Evolutionary conservation across 2,329 filamentous ascomycete species (phyloP).

Genomic region (Ophiosphaerella herpotricha): DNA sequence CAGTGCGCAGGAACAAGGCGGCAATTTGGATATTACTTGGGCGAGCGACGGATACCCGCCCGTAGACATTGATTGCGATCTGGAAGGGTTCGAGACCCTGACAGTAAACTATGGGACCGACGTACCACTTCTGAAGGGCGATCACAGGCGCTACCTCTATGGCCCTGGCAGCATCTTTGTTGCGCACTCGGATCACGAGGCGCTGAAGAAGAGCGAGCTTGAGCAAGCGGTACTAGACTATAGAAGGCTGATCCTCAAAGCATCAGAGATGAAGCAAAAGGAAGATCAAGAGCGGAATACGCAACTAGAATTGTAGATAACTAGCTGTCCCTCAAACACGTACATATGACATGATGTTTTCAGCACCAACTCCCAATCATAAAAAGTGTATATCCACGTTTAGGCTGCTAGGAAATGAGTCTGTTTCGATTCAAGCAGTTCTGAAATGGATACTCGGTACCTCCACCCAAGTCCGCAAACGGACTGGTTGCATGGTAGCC

Average conservation of each 20-base stretch:
- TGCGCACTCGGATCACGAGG: slow-evolving; percentile 84
- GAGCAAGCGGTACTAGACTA: slow-evolving; percentile 80
- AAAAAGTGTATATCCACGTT: slow-evolving; percentile 35
- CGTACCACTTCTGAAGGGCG: slow-evolving; percentile 74
- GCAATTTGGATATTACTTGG: slow-evolving; percentile 65
- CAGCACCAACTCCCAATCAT: not conserved
- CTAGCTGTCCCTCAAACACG: not conserved
- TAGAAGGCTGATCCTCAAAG: slow-evolving; percentile 56
- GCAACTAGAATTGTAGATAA: slow-evolving; percentile 30
- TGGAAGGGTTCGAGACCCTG: slow-evolving; percentile 83
- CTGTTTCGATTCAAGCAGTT: slow-evolving; percentile 38
- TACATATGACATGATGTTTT: not conserved
- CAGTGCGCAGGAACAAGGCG: slow-evolving; percentile 53
- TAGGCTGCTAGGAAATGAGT: slow-evolving; percentile 43
- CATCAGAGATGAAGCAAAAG: slow-evolving; percentile 31
- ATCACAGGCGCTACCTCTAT: slow-evolving; percentile 68
- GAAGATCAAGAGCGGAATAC: slow-evolving; percentile 1
- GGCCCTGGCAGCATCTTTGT: slow-evolving; percentile 76
- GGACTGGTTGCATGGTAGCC: slow-evolving; percentile 12
- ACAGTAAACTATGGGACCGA: slow-evolving; percentile 95
- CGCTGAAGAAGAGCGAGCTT: slow-evolving; percentile 73
- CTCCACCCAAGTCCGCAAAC: slow-evolving; percentile 15
- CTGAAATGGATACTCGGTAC: slow-evolving; percentile 33
- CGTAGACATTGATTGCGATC: slow-evolving; percentile 77
- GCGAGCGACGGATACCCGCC: slow-evolving; percentile 70